Evolutionary conservation across 2,329 filamentous ascomycete genomes (phyloP).

Genomic region (Colletotrichum shisoi): DNA sequence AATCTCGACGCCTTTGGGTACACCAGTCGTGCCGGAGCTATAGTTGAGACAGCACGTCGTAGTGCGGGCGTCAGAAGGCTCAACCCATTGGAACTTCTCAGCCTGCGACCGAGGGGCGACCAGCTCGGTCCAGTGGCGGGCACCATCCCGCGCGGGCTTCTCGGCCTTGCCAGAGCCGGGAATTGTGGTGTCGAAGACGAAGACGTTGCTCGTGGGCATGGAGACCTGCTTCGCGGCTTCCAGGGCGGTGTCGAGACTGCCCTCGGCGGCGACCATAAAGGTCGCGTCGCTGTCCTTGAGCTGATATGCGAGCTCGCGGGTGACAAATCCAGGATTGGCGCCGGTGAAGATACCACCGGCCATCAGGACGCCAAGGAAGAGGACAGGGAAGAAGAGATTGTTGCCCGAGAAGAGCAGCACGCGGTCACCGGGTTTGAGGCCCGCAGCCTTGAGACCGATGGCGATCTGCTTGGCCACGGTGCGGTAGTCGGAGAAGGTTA

Average conservation of each 20-base stretch:
- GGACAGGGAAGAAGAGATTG: conserved; percentile 73
- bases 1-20: conserved; percentile 85
- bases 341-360: conserved; percentile 81
- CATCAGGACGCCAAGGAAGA: conserved; percentile 78
- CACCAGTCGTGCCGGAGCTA: conserved; percentile 78
- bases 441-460: conserved; percentile 69
- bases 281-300: conserved; percentile 73
- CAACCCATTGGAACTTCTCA: conserved; percentile 68
- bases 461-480: conserved; percentile 77
- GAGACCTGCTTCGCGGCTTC: conserved; percentile 69
- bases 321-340: conserved; percentile 73
- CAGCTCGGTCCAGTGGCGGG: conserved; percentile 71
- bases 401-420: conserved; percentile 79
- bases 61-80: conserved; percentile 59
- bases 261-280: conserved; percentile 71
- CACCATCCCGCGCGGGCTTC: conserved; percentile 46
- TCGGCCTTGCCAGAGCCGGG: conserved; percentile 44
- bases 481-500: conserved; percentile 71
- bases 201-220: conserved; percentile 64
- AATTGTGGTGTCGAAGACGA: conserved; percentile 68
- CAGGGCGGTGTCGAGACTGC: conserved; percentile 67
- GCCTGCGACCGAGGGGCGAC: conserved; percentile 62
- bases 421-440: conserved; percentile 72
- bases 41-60: conserved; percentile 78
- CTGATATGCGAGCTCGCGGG: conserved; percentile 78